phyloP scores from a whole-genome alignment of 2,329 filamentous ascomycete genomes.

The Fusarium annulatum region DNA sequence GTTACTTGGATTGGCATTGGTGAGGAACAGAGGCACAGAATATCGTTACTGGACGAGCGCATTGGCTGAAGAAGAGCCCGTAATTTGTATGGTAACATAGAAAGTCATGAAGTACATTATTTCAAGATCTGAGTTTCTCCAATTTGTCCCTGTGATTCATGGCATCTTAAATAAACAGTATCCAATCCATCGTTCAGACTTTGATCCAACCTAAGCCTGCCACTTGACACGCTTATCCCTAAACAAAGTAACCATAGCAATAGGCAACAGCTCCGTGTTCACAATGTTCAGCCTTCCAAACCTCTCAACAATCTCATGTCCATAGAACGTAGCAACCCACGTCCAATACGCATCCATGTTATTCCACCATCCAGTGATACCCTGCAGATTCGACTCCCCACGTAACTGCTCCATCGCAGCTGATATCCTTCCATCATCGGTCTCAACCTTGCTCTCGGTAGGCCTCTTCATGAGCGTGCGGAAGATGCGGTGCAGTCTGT shows the following conservation, averaged over 20 bases:
- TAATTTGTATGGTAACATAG: background rate
- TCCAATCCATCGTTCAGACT: fast-evolving
- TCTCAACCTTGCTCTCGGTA: conserved; percentile 39
- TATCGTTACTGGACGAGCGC: no score
- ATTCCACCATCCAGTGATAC: conserved; percentile 44
- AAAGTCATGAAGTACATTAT: no score
- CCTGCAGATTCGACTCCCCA: conserved; percentile 25
- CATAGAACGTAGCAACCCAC: conserved; percentile 60
- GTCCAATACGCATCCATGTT: conserved; percentile 58
- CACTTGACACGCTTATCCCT: conserved; percentile 57
- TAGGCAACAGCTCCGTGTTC: conserved; percentile 57
- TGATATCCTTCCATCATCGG: conserved; percentile 41
- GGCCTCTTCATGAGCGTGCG: conserved; percentile 51
- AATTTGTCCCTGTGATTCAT: background rate
- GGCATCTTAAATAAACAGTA: no score
- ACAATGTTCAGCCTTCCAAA: conserved; percentile 60
- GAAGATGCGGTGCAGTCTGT: conserved; percentile 51
- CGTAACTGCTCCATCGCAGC: conserved; percentile 39
- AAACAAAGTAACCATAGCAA: conserved; percentile 59
- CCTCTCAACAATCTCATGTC: conserved; percentile 55
- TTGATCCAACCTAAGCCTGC: conserved; percentile 41
- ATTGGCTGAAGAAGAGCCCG: background rate
- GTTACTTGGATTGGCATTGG: background rate
- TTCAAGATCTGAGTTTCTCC: no score
- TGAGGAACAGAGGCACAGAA: background rate